Evolutionary conservation across 1,284 basidiomycete species (phyloP).

Genomic region (Tilletiaria anomala): DNA sequence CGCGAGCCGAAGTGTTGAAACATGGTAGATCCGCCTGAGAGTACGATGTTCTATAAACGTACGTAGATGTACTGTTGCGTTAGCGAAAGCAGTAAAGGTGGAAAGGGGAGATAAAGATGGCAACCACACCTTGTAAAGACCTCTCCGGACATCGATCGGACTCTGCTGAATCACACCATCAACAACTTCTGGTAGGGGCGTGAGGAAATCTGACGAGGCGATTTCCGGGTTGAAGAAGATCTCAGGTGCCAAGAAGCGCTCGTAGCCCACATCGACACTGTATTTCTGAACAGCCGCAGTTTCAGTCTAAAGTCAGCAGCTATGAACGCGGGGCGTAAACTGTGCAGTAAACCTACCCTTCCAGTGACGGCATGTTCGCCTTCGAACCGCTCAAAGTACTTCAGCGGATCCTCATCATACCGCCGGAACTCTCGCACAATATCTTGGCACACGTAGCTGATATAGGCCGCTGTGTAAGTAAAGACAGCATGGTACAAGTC

Average conservation of each 20-base stretch:
- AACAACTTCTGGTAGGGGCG: constrained; percentile 89
- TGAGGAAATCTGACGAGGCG: constrained; percentile 92
- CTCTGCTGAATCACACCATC: constrained; percentile 90
- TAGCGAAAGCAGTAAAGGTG: neutral
- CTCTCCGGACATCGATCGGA: constrained; percentile 86
- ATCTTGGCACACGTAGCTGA: constrained; percentile 97
- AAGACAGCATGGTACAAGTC: too few relatives aligned
- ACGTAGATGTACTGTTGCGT: neutral
- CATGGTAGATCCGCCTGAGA: constrained; percentile 92
- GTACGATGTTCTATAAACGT: constrained; percentile 66
- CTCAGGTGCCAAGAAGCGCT: constrained; percentile 95
- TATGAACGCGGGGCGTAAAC: neutral
- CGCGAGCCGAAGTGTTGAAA: constrained; percentile 94
- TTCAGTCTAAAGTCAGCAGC: neutral
- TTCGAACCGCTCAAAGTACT: constrained; percentile 85
- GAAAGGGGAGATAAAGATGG: neutral
- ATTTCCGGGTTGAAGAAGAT: constrained; percentile 99
- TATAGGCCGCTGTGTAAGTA: too few relatives aligned
- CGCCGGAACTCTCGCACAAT: constrained; percentile 98
- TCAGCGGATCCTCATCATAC: constrained; percentile 90
- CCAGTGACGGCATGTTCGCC: constrained; percentile 87
- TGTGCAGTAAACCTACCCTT: constrained; percentile 49
- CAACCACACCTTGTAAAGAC: constrained; percentile 66
- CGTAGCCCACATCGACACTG: constrained; percentile 84
- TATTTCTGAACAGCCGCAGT: constrained; percentile 53